Percentiles rank a stretch among this genome's conserved stretches.
phyloP scores from a whole-genome alignment of 1,139 yeast species.

The Pichia sp. region DNA sequence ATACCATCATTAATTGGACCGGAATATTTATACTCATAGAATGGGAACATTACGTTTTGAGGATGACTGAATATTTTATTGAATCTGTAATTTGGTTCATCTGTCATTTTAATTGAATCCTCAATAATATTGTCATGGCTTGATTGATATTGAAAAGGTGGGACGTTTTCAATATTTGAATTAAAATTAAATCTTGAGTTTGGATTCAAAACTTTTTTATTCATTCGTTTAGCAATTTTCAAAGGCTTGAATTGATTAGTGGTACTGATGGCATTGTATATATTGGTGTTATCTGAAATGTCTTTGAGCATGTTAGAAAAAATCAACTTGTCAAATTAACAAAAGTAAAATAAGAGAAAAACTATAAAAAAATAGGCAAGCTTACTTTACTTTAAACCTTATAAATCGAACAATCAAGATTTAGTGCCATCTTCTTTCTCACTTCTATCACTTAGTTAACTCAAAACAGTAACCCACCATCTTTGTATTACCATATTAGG shows the following conservation, averaged over 20 bases:
- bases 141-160: neutral
- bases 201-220: neutral
- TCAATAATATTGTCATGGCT: neutral
- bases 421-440: too few relatives aligned
- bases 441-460: neutral
- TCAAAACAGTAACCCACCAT: neutral
- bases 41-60: constrained; percentile 21
- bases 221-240: constrained; percentile 7
- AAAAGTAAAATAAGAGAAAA: neutral
- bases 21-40: constrained; percentile 5
- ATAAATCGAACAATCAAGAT: neutral
- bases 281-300: constrained; percentile 13
- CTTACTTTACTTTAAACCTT: too few relatives aligned
- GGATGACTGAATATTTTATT: constrained; percentile 10
- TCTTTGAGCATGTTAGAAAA: constrained; percentile 16
- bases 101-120: constrained; percentile 5
- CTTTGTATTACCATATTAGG: neutral
- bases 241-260: constrained; percentile 1
- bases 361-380: too few relatives aligned
- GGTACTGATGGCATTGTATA: neutral
- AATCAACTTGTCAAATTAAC: neutral
- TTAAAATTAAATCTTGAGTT: neutral
- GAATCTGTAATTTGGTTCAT: constrained; percentile 18
- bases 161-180: neutral
- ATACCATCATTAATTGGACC: neutral